A percentile compares a stretch with the other conserved stretches of the same genome.
phyloP scores from a whole-genome alignment of 352 stramenopile species.

The Pythium phragmiticola region DNA sequence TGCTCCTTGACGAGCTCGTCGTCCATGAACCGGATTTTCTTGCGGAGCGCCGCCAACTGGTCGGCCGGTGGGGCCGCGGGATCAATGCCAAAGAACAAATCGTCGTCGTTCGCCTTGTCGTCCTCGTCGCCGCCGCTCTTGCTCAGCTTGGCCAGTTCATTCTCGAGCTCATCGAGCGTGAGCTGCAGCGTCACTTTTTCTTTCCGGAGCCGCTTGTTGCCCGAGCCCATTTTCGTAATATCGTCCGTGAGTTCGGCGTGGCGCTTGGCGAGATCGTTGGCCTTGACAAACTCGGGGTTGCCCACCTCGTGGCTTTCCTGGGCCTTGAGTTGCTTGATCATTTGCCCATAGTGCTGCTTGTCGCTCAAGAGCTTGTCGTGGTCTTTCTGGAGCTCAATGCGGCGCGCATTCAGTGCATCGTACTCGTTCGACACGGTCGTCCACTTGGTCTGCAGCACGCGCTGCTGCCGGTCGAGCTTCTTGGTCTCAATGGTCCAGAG shows the following conservation, averaged over 20 bases:
- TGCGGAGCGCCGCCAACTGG: conserved; percentile 57
- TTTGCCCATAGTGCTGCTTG: conserved; percentile 68
- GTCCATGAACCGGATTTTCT: conserved; percentile 72
- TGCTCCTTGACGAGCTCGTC: conserved; percentile 82
- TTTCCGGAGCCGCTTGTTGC: conserved; percentile 83
- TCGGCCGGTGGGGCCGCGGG: conserved; percentile 50
- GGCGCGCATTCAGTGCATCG: conserved; percentile 56
- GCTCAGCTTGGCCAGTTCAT: conserved; percentile 59
- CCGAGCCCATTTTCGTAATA: conserved; percentile 79
- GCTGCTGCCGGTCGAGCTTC: conserved; percentile 62
- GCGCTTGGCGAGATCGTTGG: conserved; percentile 68
- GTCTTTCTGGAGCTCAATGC: conserved; percentile 67
- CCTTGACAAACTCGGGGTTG: conserved; percentile 76
- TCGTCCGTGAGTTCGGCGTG: conserved; percentile 82
- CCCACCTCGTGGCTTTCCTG: conserved; percentile 70
- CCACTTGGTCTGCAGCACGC: conserved; percentile 66
- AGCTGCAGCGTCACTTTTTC: conserved; percentile 68
- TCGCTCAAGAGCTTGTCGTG: conserved; percentile 69
- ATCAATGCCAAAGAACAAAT: conserved; percentile 76
- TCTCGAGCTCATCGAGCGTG: conserved; percentile 70
- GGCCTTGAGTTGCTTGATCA: conserved; percentile 83
- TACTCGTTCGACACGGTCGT: conserved; percentile 67
- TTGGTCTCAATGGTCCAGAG: conserved; percentile 87
- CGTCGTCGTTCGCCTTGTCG: conserved; percentile 53
- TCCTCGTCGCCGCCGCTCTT: conserved; percentile 64